A percentile compares a stretch with the other conserved stretches of the same genome.
Conservation (phyloP, 768 basidiomycete genomes). For the Phylloporus rhodoxanthus region DNA sequence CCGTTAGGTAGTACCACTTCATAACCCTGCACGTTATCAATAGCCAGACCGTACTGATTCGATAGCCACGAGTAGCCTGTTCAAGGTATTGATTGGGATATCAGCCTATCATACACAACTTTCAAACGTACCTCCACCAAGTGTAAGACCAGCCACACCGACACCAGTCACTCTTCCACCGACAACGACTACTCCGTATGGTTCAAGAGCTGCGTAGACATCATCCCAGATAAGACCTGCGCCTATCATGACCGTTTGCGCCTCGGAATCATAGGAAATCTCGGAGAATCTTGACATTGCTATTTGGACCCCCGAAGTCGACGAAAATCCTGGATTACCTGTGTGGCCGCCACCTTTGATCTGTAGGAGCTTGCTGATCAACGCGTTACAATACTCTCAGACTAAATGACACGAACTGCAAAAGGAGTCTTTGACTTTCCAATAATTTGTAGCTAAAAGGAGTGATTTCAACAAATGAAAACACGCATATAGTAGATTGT, state of each 20-base stretch:
- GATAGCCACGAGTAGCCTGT: slow-evolving; percentile 40
- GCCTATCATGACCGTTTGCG: slow-evolving; percentile 36
- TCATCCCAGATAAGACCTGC: slow-evolving; percentile 56
- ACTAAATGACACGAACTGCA: slow-evolving; percentile 9
- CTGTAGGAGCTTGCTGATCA: slow-evolving; percentile 23
- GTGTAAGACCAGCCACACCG: slow-evolving; percentile 51
- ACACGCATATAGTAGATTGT: neutral
- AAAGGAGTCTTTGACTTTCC: slow-evolving; percentile 40
- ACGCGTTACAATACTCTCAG: neutral
- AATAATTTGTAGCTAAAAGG: slow-evolving; percentile 15
- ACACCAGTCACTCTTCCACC: slow-evolving; percentile 50
- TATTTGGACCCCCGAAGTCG: slow-evolving; percentile 52
- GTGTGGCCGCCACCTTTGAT: slow-evolving; percentile 60
- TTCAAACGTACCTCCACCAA: slow-evolving; percentile 46
- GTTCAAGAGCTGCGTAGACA: slow-evolving; percentile 47
- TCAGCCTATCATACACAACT: neutral
- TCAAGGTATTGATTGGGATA: neutral
- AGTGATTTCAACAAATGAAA: neutral
- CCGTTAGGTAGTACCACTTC: slow-evolving; percentile 50
- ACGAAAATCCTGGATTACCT: slow-evolving; percentile 50
- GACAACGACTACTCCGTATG: slow-evolving; percentile 47
- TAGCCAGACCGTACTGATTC: slow-evolving; percentile 53
- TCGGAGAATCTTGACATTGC: slow-evolving; percentile 45
- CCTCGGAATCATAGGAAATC: slow-evolving; percentile 31
- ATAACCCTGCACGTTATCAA: slow-evolving; percentile 48